Evolutionary conservation across 1,284 basidiomycete species (phyloP).

Genomic region (Pseudomicrostroma phylloplanum): DNA sequence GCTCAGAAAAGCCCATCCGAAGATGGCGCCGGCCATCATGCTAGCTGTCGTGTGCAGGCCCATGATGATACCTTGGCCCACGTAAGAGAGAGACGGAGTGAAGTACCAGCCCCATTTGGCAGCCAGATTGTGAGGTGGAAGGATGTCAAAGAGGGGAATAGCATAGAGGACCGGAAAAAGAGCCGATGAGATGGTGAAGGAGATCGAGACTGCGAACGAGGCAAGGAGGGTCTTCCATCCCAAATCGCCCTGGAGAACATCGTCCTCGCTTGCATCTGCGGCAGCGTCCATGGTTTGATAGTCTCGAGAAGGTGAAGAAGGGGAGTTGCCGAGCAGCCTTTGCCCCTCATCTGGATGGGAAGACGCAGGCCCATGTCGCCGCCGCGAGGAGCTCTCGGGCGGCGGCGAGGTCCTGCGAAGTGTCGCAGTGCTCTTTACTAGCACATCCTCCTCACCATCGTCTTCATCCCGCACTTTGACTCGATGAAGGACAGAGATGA

Average conservation of each 20-base stretch:
- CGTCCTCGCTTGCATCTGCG: slow-evolving; percentile 10
- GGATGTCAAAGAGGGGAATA: slow-evolving; percentile 79
- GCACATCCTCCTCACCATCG: background rate
- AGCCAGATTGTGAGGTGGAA: slow-evolving; percentile 60
- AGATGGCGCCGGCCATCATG: slow-evolving; percentile 92
- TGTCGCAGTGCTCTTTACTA: too few species aligned
- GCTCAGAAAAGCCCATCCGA: slow-evolving; percentile 85
- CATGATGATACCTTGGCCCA: slow-evolving; percentile 80
- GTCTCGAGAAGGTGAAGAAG: background rate
- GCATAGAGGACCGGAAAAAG: slow-evolving; percentile 78
- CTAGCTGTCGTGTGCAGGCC: slow-evolving; percentile 86
- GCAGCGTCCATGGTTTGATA: slow-evolving; percentile 1
- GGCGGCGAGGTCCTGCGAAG: background rate
- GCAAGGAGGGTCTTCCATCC: slow-evolving; percentile 26
- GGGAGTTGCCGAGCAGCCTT: background rate
- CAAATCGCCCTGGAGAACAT: slow-evolving; percentile 10
- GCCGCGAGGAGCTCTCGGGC: background rate
- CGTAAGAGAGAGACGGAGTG: slow-evolving; percentile 71
- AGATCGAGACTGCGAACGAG: slow-evolving; percentile 44
- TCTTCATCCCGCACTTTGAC: slow-evolving; percentile 14
- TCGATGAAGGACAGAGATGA: slow-evolving; percentile 83
- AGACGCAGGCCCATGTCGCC: background rate
- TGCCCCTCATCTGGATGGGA: background rate
- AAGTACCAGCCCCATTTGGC: slow-evolving; percentile 90
- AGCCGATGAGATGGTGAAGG: slow-evolving; percentile 20